A percentile compares a stretch with the other conserved stretches of the same genome.
These are phyloP conservation scores for Coniochaeta sp. DNA, from an alignment of 2,329 filamentous ascomycete species.

Conservation along the genomic window DNA sequence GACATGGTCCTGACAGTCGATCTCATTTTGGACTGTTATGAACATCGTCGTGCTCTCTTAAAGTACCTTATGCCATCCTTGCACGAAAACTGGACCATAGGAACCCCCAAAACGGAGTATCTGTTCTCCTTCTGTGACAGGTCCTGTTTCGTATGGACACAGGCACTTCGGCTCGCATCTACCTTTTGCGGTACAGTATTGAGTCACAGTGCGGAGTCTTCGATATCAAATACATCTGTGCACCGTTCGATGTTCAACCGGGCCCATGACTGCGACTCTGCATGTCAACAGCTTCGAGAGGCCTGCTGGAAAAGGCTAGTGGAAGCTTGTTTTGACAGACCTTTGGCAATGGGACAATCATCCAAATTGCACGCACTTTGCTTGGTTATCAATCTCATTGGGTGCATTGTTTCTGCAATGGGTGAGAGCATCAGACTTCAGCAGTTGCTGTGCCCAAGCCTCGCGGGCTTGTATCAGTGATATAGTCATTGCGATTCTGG, in stretches of 20 bases:
- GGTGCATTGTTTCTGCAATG: no score
- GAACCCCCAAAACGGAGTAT: neutral
- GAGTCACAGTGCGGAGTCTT: neutral
- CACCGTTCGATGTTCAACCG: neutral
- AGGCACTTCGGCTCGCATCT: neutral
- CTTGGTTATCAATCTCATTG: no score
- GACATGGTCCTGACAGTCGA: no score
- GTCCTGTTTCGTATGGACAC: neutral
- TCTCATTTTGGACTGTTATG: no score
- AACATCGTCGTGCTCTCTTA: neutral
- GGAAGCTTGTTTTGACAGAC: neutral
- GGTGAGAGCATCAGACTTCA: no score
- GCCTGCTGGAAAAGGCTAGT: neutral
- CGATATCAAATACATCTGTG: neutral
- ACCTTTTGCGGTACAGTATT: neutral
- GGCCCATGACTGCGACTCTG: neutral
- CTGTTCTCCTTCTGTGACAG: neutral
- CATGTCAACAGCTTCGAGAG: neutral
- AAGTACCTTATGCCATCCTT: neutral
- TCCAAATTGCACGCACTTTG: no score
- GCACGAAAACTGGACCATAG: neutral
- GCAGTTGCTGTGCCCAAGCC: no score
- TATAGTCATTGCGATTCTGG: neutral
- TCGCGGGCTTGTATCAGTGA: no score
- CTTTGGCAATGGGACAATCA: neutral